These are phyloP conservation scores for Penicillium bovifimosum DNA, from an alignment of 495 filamentous ascomycete species.

Conservation along the genomic window DNA sequence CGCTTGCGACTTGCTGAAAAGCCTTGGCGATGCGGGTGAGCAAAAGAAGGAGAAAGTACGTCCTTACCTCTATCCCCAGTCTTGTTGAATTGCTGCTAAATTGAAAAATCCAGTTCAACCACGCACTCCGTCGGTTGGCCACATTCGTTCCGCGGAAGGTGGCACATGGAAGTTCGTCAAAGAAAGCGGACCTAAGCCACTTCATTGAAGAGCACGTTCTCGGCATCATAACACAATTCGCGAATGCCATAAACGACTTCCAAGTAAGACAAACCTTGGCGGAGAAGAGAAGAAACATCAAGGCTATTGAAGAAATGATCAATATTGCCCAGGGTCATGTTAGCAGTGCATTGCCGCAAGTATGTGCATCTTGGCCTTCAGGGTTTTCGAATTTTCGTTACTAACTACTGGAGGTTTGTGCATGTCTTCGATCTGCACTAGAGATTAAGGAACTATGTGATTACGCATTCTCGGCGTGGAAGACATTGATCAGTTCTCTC, in stretches of 20 bases:
- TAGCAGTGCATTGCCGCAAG: slow-evolving; percentile 79
- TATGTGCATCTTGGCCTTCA: slow-evolving; percentile 55
- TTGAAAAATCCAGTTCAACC: slow-evolving; percentile 36
- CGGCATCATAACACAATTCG: slow-evolving; percentile 79
- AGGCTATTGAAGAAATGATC: slow-evolving; percentile 85
- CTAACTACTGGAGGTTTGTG: slow-evolving; percentile 42
- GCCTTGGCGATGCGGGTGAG: slow-evolving; percentile 62
- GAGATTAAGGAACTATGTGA: slow-evolving; percentile 64
- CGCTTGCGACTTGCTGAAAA: slow-evolving; percentile 79
- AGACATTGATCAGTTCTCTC: slow-evolving; percentile 63
- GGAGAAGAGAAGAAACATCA: slow-evolving; percentile 70
- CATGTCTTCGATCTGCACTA: slow-evolving; percentile 81
- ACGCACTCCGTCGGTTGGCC: slow-evolving; percentile 64
- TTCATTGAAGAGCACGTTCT: slow-evolving; percentile 84
- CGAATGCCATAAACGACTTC: slow-evolving; percentile 72
- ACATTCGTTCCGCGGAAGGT: slow-evolving; percentile 53
- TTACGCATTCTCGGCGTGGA: slow-evolving; percentile 79
- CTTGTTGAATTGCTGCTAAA: background rate
- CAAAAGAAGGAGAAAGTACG: slow-evolving; percentile 53
- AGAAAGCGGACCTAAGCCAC: slow-evolving; percentile 53
- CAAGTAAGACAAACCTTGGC: slow-evolving; percentile 49
- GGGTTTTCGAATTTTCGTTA: too few relatives aligned
- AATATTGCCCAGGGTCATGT: slow-evolving; percentile 62
- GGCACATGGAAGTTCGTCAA: slow-evolving; percentile 43
- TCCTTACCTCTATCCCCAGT: background rate